Evolutionary conservation across 2,329 filamentous ascomycete species (phyloP).

Genomic region (Curvularia spicifera): DNA sequence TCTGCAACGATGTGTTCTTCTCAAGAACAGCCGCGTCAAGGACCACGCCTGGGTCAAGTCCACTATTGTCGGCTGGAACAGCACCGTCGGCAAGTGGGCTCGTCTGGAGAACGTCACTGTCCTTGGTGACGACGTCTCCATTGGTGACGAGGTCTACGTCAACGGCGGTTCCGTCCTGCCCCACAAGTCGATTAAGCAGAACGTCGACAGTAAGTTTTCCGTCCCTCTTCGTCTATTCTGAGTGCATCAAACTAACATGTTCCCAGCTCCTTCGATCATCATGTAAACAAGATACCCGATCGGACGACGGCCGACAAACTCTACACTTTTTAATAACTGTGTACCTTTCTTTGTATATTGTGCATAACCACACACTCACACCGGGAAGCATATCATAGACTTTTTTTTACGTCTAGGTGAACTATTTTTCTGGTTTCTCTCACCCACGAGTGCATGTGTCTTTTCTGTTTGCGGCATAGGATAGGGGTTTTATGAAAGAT

Average conservation of each 20-base stretch:
- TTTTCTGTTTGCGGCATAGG: conserved; percentile 20
- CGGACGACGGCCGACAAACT: conserved; percentile 12
- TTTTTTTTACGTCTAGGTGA: too few species aligned
- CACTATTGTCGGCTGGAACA: conserved; percentile 98
- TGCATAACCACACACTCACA: conserved; percentile 25
- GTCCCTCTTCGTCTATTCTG: neutral
- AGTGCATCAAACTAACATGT: conserved; percentile 19
- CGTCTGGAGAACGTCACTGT: conserved; percentile 98
- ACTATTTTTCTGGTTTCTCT: conserved; percentile 1
- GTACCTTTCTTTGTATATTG: conserved; percentile 46
- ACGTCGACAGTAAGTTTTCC: conserved; percentile 70
- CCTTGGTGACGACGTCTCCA: conserved; percentile 94
- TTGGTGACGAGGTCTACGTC: conserved; percentile 97
- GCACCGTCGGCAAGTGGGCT: conserved; percentile 92
- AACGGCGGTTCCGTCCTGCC: conserved; percentile 95
- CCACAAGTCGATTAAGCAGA: conserved; percentile 98
- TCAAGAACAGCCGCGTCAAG: conserved; percentile 92
- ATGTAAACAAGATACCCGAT: conserved; percentile 48
- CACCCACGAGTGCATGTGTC: conserved; percentile 7
- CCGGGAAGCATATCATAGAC: conserved; percentile 7
- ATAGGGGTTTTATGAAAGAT: conserved; percentile 11
- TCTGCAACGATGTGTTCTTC: conserved; percentile 88
- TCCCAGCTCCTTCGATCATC: conserved; percentile 54
- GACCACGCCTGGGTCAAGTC: conserved; percentile 99
- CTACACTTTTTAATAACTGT: conserved; percentile 43